A percentile compares a stretch with the other conserved stretches of the same genome.
These are phyloP conservation scores for Scheffersomyces lignosus DNA, from an alignment of 805 yeast genomes.

Conservation along the genomic window DNA sequence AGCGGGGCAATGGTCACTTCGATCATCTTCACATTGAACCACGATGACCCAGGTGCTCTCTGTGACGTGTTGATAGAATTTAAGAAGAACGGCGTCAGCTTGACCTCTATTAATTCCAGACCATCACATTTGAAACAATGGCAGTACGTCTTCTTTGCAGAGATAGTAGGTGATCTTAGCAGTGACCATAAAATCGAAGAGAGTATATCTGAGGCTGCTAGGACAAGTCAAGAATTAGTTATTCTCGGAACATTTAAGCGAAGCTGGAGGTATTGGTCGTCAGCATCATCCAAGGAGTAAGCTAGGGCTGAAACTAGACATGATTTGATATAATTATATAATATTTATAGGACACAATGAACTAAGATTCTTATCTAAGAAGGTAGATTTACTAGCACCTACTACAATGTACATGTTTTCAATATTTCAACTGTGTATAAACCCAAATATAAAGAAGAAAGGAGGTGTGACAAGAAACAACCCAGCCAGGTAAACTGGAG, in stretches of 20 bases:
- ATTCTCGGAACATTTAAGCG: slow-evolving; percentile 62
- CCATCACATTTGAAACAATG: slow-evolving; percentile 69
- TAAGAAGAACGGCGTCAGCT: slow-evolving; percentile 54
- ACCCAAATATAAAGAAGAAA: too few relatives aligned
- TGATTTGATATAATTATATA: too few relatives aligned
- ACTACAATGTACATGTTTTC: too few relatives aligned
- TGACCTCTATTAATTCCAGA: slow-evolving; percentile 73
- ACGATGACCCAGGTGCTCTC: slow-evolving; percentile 72
- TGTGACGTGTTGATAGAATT: slow-evolving; percentile 63
- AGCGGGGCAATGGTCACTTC: slow-evolving; percentile 42
- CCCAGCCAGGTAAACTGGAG: too few relatives aligned
- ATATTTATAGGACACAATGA: too few relatives aligned
- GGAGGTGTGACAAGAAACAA: too few relatives aligned
- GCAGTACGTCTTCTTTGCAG: slow-evolving; percentile 84
- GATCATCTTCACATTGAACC: slow-evolving; percentile 61
- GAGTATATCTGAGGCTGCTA: slow-evolving; percentile 45
- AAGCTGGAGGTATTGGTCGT: slow-evolving; percentile 31
- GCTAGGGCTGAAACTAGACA: too few relatives aligned
- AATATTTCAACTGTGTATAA: too few relatives aligned
- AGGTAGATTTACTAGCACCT: too few relatives aligned
- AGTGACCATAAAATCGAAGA: slow-evolving; percentile 25
- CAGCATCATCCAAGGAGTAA: not conserved
- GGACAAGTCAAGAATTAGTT: slow-evolving; percentile 49
- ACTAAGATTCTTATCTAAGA: too few relatives aligned
- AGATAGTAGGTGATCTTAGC: slow-evolving; percentile 48